These are phyloP conservation scores for Fusarium siculi DNA, from an alignment of 2,329 filamentous ascomycete genomes.

Conservation along the genomic window DNA sequence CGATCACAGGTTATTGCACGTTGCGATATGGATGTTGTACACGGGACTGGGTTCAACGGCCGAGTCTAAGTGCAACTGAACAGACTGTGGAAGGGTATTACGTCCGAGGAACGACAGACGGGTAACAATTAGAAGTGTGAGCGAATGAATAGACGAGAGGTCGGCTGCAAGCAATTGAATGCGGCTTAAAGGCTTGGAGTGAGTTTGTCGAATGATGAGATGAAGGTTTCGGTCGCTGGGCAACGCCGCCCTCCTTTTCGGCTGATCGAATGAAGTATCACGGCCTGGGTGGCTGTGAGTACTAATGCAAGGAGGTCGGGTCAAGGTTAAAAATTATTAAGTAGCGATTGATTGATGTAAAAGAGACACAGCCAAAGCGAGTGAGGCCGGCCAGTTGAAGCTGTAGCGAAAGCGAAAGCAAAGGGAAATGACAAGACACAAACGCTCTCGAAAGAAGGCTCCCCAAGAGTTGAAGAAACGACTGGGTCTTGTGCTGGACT, in stretches of 20 bases:
- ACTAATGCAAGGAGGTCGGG: constrained; percentile 18
- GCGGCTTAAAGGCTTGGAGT: constrained; percentile 25
- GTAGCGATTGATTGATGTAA: constrained; percentile 50
- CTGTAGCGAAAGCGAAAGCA: constrained; percentile 31
- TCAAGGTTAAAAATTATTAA: constrained; percentile 29
- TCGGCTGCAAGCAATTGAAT: constrained; percentile 16
- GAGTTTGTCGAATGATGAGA: constrained; percentile 32
- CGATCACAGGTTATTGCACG: constrained; percentile 47
- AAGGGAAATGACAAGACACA: constrained; percentile 30
- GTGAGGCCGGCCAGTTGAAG: constrained; percentile 58
- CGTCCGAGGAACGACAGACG: constrained; percentile 16
- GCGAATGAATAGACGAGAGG: constrained; percentile 26
- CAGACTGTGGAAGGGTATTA: constrained; percentile 1
- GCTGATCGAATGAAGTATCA: constrained; percentile 31
- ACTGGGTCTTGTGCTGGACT: constrained; percentile 35
- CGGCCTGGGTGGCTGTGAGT: constrained; percentile 22
- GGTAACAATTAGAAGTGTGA: constrained; percentile 24
- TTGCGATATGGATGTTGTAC: constrained; percentile 31
- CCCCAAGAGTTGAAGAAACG: constrained; percentile 43
- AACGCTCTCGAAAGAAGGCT: constrained; percentile 37
- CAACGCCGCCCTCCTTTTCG: constrained; percentile 47
- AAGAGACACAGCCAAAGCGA: constrained; percentile 65
- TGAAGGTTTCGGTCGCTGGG: constrained; percentile 43
- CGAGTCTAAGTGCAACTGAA: constrained; percentile 16
- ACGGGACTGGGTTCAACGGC: constrained; percentile 17